Conservation (phyloP, 192 early-diverging fungal genomes). For the Coemansia pectinata region DNA sequence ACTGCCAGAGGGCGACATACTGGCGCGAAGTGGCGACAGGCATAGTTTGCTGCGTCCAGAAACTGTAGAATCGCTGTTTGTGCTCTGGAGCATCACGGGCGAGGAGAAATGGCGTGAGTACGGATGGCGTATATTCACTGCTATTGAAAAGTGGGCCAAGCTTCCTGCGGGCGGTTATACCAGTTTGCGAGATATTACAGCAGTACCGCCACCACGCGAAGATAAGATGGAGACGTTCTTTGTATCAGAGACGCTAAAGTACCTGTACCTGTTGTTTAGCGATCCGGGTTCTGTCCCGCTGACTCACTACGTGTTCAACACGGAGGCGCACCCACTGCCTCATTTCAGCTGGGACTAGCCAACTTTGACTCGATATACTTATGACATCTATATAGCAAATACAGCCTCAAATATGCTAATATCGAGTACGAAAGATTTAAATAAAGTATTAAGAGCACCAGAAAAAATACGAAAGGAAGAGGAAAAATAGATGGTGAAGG, state of each 20-base stretch:
- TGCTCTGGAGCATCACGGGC: slow-evolving; percentile 81
- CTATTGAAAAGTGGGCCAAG: slow-evolving; percentile 72
- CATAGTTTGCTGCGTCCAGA: slow-evolving; percentile 79
- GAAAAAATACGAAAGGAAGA: background rate
- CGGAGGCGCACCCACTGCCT: slow-evolving; percentile 87
- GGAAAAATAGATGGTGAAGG: slow-evolving; percentile 5
- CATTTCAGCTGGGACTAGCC: slow-evolving; percentile 19
- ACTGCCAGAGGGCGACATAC: slow-evolving; percentile 28
- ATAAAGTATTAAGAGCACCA: background rate
- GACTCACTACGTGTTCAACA: slow-evolving; percentile 89
- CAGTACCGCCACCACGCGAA: slow-evolving; percentile 21
- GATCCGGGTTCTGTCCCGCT: slow-evolving; percentile 63
- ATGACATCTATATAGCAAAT: background rate
- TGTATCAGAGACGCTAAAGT: slow-evolving; percentile 93
- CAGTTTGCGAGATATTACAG: slow-evolving; percentile 38
- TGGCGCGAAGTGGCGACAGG: slow-evolving; percentile 17
- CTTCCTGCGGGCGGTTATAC: slow-evolving; percentile 63
- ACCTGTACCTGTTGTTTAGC: slow-evolving; percentile 83
- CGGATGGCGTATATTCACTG: slow-evolving; percentile 80
- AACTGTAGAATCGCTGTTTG: slow-evolving; percentile 85
- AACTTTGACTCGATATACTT: background rate
- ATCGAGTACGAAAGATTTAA: background rate
- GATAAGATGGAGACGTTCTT: slow-evolving; percentile 72
- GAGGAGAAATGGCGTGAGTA: slow-evolving; percentile 72
- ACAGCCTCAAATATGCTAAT: background rate